A percentile compares a stretch with the other conserved stretches of the same genome.
Evolutionary conservation across 768 basidiomycete genomes (phyloP).

Genomic region (Lactarius quietus): DNA sequence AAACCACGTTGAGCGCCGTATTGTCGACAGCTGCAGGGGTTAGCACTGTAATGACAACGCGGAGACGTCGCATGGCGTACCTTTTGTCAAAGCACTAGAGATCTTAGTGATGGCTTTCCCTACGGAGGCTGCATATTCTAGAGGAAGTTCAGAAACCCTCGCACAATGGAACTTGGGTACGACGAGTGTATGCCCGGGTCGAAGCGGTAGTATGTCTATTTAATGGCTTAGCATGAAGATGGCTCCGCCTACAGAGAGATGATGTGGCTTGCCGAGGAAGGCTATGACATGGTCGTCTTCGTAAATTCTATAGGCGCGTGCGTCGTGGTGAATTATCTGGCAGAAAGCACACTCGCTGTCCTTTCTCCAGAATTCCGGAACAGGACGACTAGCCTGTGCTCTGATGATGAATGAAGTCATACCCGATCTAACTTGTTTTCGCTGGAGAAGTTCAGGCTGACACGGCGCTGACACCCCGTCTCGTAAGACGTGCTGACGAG

Average conservation of each 20-base stretch:
- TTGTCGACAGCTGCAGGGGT: constrained; percentile 49
- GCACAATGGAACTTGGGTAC: constrained; percentile 64
- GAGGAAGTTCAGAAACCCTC: constrained; percentile 61
- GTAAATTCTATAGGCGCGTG: constrained; percentile 48
- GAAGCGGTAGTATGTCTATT: constrained; percentile 63
- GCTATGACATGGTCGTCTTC: constrained; percentile 63
- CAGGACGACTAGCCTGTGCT: constrained; percentile 47
- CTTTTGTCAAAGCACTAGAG: constrained; percentile 58
- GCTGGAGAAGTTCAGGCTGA: not conserved
- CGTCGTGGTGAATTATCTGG: constrained; percentile 51
- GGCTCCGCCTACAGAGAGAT: not conserved
- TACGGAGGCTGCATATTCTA: constrained; percentile 53
- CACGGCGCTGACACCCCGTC: too few relatives aligned
- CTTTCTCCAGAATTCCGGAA: constrained; percentile 47
- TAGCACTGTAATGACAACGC: not conserved
- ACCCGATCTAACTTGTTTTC: not conserved
- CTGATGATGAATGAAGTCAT: constrained; percentile 79
- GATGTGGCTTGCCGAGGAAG: constrained; percentile 49
- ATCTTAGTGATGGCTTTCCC: constrained; percentile 60
- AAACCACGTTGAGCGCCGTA: constrained; percentile 69
- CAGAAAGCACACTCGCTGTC: constrained; percentile 60
- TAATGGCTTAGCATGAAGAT: not conserved
- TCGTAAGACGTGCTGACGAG: not conserved
- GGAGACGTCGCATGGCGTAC: constrained; percentile 34
- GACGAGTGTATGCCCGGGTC: constrained; percentile 65